phyloP scores from a whole-genome alignment of 75 land plant species.

The Picea glauca region DNA sequence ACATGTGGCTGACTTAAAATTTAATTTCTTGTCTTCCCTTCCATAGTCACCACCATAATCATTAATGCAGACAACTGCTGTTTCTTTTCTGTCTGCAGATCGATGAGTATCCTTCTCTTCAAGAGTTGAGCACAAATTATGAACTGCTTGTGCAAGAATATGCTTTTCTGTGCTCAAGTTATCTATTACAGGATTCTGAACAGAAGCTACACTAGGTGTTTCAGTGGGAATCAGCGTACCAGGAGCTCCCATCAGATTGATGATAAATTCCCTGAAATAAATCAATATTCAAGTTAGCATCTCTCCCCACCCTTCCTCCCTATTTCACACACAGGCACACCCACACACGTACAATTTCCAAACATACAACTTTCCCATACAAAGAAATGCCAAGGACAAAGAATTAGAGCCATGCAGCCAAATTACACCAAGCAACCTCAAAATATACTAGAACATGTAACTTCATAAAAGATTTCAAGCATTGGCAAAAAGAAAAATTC shows the following conservation, averaged over 20 bases:
- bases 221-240: conserved; percentile 83
- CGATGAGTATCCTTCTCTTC: conserved; percentile 8
- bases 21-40: neutral
- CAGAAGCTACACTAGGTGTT: conserved; percentile 35
- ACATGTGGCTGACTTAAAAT: neutral
- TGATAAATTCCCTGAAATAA: conserved; percentile 72
- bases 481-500: neutral
- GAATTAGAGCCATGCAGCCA: neutral
- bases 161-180: conserved; percentile 8
- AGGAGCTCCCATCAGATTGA: conserved; percentile 96
- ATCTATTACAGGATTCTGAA: conserved; percentile 30
- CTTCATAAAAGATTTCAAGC: neutral
- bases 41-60: neutral
- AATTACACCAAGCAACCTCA: neutral
- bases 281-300: conserved; percentile 6
- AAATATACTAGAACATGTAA: neutral
- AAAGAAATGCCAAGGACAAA: neutral
- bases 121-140: conserved; percentile 16
- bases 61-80: neutral
- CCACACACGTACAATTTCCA: no score
- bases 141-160: conserved; percentile 16
- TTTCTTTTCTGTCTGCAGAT: neutral
- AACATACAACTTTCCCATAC: neutral
- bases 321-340: conserved; percentile 6
- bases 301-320: conserved; percentile 5